Percentiles rank a stretch among this genome's conserved stretches.
phyloP scores from a whole-genome alignment of 257 asterid genomes.

The Gardenia jasminoides region DNA sequence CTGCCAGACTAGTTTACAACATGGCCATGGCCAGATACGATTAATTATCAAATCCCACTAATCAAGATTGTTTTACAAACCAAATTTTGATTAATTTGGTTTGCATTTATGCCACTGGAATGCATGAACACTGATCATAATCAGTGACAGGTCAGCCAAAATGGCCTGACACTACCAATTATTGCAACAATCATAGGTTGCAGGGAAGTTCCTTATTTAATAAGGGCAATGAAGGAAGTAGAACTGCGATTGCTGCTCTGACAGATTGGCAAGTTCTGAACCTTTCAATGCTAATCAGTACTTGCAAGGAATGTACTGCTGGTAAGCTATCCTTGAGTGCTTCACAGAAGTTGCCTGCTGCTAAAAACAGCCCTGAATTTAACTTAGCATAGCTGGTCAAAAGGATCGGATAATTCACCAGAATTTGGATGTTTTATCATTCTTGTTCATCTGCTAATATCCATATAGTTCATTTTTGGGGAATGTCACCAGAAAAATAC shows the following conservation, averaged over 20 bases:
- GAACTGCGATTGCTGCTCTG: not conserved
- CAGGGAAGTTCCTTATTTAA: not conserved
- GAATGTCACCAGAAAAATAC: too few species aligned
- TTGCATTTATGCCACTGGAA: too few species aligned
- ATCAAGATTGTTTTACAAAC: not conserved
- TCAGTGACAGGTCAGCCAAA: not conserved
- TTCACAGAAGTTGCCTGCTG: not conserved
- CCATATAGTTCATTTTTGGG: too few species aligned
- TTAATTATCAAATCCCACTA: too few species aligned
- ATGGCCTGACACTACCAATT: not conserved
- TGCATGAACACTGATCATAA: not conserved
- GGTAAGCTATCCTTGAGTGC: not conserved
- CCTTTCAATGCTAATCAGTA: not conserved
- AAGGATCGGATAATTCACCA: not conserved
- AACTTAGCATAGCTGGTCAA: not conserved
- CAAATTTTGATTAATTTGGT: not conserved
- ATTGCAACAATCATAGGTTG: constrained; percentile 1
- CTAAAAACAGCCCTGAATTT: not conserved
- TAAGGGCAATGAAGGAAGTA: not conserved
- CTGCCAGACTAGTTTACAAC: not conserved
- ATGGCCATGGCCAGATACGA: not conserved
- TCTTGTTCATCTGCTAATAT: too few species aligned
- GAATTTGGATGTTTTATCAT: too few species aligned
- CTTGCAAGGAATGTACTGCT: not conserved
- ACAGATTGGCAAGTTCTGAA: not conserved